Base-by-base conservation (phyloP, 2,329 filamentous ascomycete species). In the Emmonsia crescens region DNA sequence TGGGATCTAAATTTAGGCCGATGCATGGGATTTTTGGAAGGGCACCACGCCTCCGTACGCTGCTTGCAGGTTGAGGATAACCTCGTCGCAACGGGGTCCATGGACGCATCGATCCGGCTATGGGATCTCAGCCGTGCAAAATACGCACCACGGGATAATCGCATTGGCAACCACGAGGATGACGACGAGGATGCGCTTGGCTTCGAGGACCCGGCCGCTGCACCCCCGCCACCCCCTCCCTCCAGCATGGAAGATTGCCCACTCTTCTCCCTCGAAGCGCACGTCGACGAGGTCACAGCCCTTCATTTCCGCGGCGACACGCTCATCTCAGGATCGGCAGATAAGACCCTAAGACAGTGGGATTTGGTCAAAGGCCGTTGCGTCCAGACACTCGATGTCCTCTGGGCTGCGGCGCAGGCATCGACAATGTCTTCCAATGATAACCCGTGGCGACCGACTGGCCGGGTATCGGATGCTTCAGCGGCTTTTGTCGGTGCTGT, bases 331-430 rank as follows among this genome's bases (percentile, higher is more conserved):
- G 94, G 94, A 14, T 97, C 93, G 8, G 89, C 94, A 0, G 94
- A 99, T 78, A 99, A 99, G 81, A 99, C 94, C 1, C 80, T 99
- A 61, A 87, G 94, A 52, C 94, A 99, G 74, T 99, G 94, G 94
- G 94, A 99, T 78, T 82, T 99, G 57, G 89, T 93, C 69, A 96
- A 92, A 73, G 94, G 94, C n/a, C 88, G 94, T 57, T 97, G 94
- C 74, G 89, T 99, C 60, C 94, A 99, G 76, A 99, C 94, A 2
- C 80, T 99, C 57, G 94, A 99, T 75, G 93, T 99, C 6, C 89
- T 99, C 73, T 99, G 94, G 94, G 94, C 94, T 10, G 92, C 94
- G 4, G 92, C 94, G 2, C 92, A 96, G 77, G 90, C 91, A 14
- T 89, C 86, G 10, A 86, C 84, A 5, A 81, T 89, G 61, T 82